These are phyloP conservation scores for Talaromyces sp. DNA, from an alignment of 2,329 filamentous ascomycete genomes.

Conservation along the genomic window DNA sequence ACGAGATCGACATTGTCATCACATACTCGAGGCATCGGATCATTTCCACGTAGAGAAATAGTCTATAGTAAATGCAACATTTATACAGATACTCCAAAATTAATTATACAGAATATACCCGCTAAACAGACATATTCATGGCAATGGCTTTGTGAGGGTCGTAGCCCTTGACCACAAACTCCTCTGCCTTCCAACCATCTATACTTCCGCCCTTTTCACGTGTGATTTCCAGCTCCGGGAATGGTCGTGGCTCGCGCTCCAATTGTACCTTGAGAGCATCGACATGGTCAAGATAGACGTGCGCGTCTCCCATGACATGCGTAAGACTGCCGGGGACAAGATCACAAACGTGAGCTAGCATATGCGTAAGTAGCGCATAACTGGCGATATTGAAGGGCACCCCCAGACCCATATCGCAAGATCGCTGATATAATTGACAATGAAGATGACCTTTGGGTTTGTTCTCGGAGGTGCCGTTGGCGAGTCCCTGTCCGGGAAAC, in stretches of 20 bases:
- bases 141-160: slow-evolving; percentile 85
- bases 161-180: slow-evolving; percentile 85
- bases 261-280: slow-evolving; percentile 81
- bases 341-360: slow-evolving; percentile 84
- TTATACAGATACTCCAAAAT: background rate
- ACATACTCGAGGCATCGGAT: background rate
- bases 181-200: slow-evolving; percentile 84
- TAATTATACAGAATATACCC: slow-evolving; percentile 11
- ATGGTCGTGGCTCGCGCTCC: slow-evolving; percentile 71
- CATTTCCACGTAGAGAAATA: background rate
- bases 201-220: slow-evolving; percentile 68
- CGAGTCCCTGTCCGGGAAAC: slow-evolving; percentile 51
- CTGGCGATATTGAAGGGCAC: slow-evolving; percentile 97
- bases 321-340: slow-evolving; percentile 82
- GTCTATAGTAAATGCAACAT: background rate
- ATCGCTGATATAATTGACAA: slow-evolving; percentile 88
- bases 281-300: slow-evolving; percentile 90
- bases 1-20: background rate
- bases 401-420: slow-evolving; percentile 94
- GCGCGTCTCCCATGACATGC: slow-evolving; percentile 97
- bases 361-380: slow-evolving; percentile 91
- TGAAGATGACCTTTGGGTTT: slow-evolving; percentile 67
- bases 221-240: slow-evolving; percentile 73
- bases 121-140: slow-evolving; percentile 96
- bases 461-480: slow-evolving; percentile 28